Evolutionary conservation across 768 basidiomycete species (phyloP), one percentile per base, ranked within the genome.

Genomic region (Cystobasidium onofrii): DNA sequence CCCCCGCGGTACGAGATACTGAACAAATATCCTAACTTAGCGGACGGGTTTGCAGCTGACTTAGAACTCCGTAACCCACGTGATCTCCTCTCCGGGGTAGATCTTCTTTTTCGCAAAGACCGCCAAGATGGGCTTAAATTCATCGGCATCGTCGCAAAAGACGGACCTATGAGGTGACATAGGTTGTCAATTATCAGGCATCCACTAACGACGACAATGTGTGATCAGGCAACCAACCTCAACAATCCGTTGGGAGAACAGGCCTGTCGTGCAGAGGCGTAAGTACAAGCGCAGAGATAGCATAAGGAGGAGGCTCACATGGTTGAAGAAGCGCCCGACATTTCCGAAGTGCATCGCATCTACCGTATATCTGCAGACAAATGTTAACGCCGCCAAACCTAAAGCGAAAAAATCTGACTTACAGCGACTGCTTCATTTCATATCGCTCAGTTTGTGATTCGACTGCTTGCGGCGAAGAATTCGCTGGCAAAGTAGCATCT

Each of bases 271-370:
- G 46, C 4, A 12, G 9, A 4, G 10, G 18, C 12, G 9, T 50
- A 7, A 50, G 46, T 6, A 39, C 18, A 15, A 17, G 46, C 46
- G 12, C n/a, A n/a, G 46, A 20, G 10, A 50, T 17, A 18, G 41
- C 18, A 43, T 15, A 50, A 50, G 3, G 46, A 17, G 20, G 46
- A 50, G 15, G 34, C 69, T 61, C 18, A 71, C 69, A 60, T 71
- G 69, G 23, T 71, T 71, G 69, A 71, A 71, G 55, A 55, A 71
- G 1, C 69, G 50, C 2, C 50, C 50, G n/a, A 71, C 33, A 54
- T 71, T 71, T 31, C 69, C 69, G 69, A 29, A 71, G n/a, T 57
- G 31, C 54, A 52, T 33, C 4, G 69, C 69, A 60, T 71, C 69
- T 15, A 71, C 55, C 10, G 55, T 46, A 31, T 71, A 71, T 7